Percentiles rank a stretch among this genome's conserved stretches.
phyloP scores from a whole-genome alignment of 306 rosid genomes.

The Quercus parvula region DNA sequence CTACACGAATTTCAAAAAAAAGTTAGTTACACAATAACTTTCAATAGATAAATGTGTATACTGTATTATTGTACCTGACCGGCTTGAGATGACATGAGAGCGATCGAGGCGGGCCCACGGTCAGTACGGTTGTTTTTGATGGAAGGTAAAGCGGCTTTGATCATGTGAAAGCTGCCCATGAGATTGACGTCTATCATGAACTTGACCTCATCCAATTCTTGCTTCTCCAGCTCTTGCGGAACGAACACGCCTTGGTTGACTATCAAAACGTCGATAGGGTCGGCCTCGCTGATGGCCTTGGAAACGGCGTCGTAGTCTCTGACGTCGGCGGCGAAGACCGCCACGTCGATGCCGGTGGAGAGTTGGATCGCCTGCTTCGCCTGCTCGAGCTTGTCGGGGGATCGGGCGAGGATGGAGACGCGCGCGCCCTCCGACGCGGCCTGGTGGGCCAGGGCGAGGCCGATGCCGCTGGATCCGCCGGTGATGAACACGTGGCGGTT shows the following conservation, averaged over 20 bases:
- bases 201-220: conserved; percentile 69
- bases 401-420: conserved; percentile 84
- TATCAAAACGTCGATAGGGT: conserved; percentile 64
- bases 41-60: no score
- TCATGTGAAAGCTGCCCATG: conserved; percentile 67
- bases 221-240: conserved; percentile 69
- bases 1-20: conserved; percentile 12
- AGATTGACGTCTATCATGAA: conserved; percentile 81
- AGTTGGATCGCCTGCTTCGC: conserved; percentile 53
- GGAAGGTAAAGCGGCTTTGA: conserved; percentile 76
- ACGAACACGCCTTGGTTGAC: conserved; percentile 80
- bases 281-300: conserved; percentile 62
- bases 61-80: conserved; percentile 54
- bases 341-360: conserved; percentile 70
- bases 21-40: background rate
- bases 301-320: conserved; percentile 62
- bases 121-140: conserved; percentile 54
- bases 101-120: conserved; percentile 64
- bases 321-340: conserved; percentile 66
- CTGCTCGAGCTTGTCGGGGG: conserved; percentile 59
- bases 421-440: conserved; percentile 83
- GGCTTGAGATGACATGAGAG: conserved; percentile 86
- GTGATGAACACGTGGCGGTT: conserved; percentile 95
- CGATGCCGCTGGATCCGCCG: conserved; percentile 96
- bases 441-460: conserved; percentile 80